phyloP scores from a whole-genome alignment of 169 alveolate species.

The Plasmodium coatneyi region DNA sequence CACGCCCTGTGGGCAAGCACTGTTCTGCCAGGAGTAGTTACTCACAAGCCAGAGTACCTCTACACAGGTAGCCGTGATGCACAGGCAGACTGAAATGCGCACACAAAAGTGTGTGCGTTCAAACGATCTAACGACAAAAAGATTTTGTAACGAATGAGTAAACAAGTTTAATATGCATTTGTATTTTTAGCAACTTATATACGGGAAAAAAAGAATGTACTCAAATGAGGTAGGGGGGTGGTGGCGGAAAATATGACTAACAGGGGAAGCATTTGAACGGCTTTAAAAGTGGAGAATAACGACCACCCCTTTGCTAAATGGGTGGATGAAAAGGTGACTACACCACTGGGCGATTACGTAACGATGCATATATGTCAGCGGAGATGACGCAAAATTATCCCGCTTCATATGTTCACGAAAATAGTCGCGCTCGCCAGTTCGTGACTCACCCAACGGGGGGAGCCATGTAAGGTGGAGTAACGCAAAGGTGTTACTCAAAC shows the following conservation, averaged over 20 bases:
- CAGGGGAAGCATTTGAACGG: neutral
- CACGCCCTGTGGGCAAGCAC: neutral
- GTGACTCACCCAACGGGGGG: neutral
- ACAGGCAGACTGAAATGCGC: neutral
- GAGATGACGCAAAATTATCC: neutral
- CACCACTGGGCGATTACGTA: neutral
- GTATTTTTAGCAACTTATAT: neutral
- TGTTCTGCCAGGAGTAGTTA: neutral
- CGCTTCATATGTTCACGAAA: neutral
- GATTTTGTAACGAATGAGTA: neutral
- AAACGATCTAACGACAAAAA: neutral
- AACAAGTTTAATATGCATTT: neutral
- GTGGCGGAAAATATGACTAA: neutral
- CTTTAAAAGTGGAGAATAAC: neutral
- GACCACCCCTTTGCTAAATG: neutral
- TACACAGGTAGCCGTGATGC: neutral
- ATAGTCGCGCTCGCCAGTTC: neutral
- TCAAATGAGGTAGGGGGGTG: neutral
- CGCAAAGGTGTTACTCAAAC: neutral
- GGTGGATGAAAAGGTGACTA: neutral
- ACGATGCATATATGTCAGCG: neutral
- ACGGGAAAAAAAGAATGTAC: neutral
- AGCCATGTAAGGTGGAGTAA: neutral
- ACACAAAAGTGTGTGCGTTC: neutral
- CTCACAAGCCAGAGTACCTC: neutral